Evolutionary conservation across 768 basidiomycete species (phyloP).

Genomic region (Pleurotus tuoliensis): DNA sequence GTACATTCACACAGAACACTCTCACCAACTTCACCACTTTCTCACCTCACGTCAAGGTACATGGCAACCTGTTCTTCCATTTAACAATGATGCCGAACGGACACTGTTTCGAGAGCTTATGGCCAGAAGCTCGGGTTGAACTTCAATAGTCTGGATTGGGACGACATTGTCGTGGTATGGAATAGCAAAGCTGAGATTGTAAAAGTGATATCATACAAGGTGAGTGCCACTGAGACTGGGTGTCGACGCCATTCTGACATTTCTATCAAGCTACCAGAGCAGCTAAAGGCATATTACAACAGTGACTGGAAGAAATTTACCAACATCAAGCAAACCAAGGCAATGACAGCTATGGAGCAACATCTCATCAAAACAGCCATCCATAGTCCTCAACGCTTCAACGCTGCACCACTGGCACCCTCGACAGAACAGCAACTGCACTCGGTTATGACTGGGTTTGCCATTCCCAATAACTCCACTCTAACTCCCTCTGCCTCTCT

Average conservation of each 20-base stretch:
- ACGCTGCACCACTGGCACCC: not conserved
- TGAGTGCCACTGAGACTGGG: not conserved
- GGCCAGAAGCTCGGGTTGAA: not conserved
- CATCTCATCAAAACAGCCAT: not conserved
- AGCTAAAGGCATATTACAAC: not conserved
- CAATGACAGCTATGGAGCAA: not conserved
- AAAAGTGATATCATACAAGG: not conserved
- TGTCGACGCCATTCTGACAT: not conserved
- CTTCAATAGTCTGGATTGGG: not conserved
- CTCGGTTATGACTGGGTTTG: not conserved
- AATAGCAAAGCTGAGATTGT: not conserved
- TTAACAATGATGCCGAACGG: constrained; percentile 1
- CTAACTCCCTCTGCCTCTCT: not conserved
- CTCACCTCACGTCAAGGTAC: constrained; percentile 8
- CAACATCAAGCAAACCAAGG: constrained; percentile 1
- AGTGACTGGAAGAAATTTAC: not conserved
- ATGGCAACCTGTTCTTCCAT: constrained; percentile 6
- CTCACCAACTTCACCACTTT: constrained; percentile 1
- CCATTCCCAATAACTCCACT: not conserved
- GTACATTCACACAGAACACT: not conserved
- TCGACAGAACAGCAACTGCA: not conserved
- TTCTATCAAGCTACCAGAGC: not conserved
- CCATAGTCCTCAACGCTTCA: not conserved
- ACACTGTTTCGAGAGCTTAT: constrained; percentile 4
- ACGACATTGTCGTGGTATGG: not conserved